Base-by-base conservation (phyloP, 192 early-diverging fungal species). In the Rhizophlyctis rosea region DNA sequence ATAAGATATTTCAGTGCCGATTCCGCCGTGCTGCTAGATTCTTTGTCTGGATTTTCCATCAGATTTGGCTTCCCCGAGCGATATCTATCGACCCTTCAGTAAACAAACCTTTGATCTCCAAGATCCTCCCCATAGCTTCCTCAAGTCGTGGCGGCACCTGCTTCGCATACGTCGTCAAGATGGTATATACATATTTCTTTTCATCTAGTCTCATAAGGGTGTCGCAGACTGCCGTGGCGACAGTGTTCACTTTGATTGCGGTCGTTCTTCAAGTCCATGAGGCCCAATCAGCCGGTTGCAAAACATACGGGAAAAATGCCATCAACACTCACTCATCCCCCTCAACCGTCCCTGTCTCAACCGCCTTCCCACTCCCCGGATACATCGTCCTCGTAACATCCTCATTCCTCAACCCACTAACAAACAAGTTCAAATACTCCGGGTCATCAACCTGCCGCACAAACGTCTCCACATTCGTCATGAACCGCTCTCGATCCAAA, bases 341-440 rank as follows among this genome's bases (percentile, higher is more conserved):
- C n/a, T n/a, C n/a, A n/a, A n/a, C n/a, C n/a, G n/a, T n/a, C n/a
- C 39, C 39, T 18, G 39, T 7, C 39, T 7, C 7, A 13, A 7
- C 18, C 39, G 39, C 9, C 18, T 44, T 7, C 18, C 39, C 39
- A 44, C 39, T 44, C 18, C 73, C 76, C 1, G 81, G 69, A 68
- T 94, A 98, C 87, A 91, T 87, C 3, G 92, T 88, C 44, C 69
- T 62, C 0, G 87, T 88, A 3, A 94, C 88, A 79, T 98, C 91
- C 58, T 93, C 89, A 52, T 91, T 83, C 47, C 83, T 79, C 51
- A 98, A 76, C 27, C 82, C 81, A 0, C 90, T 90, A 14, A 97
- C 67, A 76, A 98, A 93, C 67, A 98, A 65, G 66, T 96, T 98
- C 54, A 98, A 75, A 67, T 88, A 79, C 58, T 98, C 96, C 0